Conservation (phyloP, 176 grass and related monocot species). For the Tuctoria greenei region DNA sequence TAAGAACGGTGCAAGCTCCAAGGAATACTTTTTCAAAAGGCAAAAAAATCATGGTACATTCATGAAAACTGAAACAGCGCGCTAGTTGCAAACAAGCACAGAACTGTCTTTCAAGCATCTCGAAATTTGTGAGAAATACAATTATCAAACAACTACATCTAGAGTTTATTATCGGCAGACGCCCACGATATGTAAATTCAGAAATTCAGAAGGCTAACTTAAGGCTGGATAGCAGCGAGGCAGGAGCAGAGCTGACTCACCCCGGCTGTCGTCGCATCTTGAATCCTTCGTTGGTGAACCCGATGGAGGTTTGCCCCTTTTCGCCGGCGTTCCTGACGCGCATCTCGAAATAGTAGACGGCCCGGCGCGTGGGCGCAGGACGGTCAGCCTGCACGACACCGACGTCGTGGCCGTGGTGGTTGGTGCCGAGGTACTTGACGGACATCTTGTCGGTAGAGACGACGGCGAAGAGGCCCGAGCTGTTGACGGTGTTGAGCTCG, state of each 20-base stretch:
- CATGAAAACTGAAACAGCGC: neutral
- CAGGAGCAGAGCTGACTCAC: conserved; percentile 32
- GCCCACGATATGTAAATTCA: neutral
- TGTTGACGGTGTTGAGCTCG: conserved; percentile 87
- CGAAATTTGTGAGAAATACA: neutral
- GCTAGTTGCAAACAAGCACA: neutral
- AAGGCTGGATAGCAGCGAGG: conserved; percentile 16
- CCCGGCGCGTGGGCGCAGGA: conserved; percentile 64
- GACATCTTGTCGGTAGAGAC: conserved; percentile 90
- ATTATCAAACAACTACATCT: neutral
- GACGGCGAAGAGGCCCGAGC: conserved; percentile 84
- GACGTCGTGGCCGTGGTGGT: conserved; percentile 80
- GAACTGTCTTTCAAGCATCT: neutral
- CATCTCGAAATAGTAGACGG: conserved; percentile 94
- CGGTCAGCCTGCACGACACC: conserved; percentile 85
- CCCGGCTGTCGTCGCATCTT: conserved; percentile 90
- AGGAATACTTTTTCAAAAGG: neutral
- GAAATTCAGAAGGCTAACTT: neutral
- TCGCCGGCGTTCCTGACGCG: conserved; percentile 63
- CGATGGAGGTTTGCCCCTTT: conserved; percentile 74
- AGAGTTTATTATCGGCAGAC: neutral
- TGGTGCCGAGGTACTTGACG: conserved; percentile 56
- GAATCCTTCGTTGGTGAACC: conserved; percentile 75
- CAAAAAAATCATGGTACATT: neutral
- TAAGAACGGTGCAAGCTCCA: neutral